Evolutionary conservation across 1,139 yeast species (phyloP).

Genomic region (Pichia cactophila): DNA sequence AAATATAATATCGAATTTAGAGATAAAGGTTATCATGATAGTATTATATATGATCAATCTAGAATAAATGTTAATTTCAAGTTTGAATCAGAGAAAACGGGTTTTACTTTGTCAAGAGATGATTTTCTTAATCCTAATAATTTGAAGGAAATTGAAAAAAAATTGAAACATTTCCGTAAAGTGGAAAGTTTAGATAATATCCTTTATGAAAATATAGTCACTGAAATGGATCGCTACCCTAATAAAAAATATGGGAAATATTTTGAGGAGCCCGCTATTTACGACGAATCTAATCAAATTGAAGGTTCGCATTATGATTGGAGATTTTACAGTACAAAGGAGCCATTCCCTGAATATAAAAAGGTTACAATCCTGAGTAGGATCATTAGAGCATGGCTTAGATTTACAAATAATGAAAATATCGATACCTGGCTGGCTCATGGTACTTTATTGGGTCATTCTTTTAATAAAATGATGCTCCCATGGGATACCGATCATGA

Average conservation of each 20-base stretch:
- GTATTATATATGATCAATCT: slow-evolving; percentile 3
- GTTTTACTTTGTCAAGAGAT: background rate
- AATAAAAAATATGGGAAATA: slow-evolving; percentile 20
- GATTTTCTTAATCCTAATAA: slow-evolving; percentile 3
- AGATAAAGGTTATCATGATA: background rate
- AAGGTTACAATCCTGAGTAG: slow-evolving; percentile 36
- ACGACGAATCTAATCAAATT: slow-evolving; percentile 4
- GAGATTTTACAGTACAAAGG: slow-evolving; percentile 36
- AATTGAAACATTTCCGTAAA: background rate
- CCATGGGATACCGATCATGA: slow-evolving; percentile 62
- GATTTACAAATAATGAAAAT: slow-evolving; percentile 33
- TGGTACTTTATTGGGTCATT: slow-evolving; percentile 53
- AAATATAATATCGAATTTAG: background rate
- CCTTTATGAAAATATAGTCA: slow-evolving; percentile 11
- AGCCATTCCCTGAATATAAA: slow-evolving; percentile 30
- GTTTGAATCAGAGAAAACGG: background rate
- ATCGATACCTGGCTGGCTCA: slow-evolving; percentile 52
- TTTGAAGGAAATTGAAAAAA: background rate
- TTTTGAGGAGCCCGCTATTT: slow-evolving; percentile 31
- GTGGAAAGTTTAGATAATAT: slow-evolving; percentile 14
- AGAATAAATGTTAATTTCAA: slow-evolving; percentile 1
- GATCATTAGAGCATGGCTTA: slow-evolving; percentile 43
- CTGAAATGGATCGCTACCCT: background rate
- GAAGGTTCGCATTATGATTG: slow-evolving; percentile 31
- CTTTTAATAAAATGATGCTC: slow-evolving; percentile 48